phyloP scores from a whole-genome alignment of 1,284 basidiomycete species.

The Cerrena zonata region DNA sequence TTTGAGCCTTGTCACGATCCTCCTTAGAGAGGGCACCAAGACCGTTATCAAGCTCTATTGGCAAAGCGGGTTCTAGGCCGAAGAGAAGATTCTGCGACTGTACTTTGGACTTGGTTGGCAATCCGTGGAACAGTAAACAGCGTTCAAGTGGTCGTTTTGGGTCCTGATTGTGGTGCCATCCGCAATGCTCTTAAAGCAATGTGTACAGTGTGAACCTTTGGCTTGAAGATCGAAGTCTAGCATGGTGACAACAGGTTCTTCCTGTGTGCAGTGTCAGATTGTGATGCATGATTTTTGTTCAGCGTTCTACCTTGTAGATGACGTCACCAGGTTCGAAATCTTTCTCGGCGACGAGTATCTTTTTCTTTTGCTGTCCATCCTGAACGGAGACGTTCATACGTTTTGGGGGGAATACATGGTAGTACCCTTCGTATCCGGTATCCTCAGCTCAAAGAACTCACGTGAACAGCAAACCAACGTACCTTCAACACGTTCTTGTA shows the following conservation, averaged over 20 bases:
- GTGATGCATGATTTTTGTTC: not conserved
- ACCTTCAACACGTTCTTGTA: slow-evolving; percentile 69
- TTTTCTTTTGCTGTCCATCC: slow-evolving; percentile 39
- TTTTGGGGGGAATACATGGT: slow-evolving; percentile 65
- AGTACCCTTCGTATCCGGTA: slow-evolving; percentile 54
- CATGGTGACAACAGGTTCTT: slow-evolving; percentile 61
- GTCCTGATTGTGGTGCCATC: slow-evolving; percentile 39
- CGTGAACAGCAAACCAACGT: slow-evolving; percentile 34
- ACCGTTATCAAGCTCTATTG: slow-evolving; percentile 41
- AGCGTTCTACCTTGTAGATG: slow-evolving; percentile 60
- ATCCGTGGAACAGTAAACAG: slow-evolving; percentile 66
- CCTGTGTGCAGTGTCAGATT: slow-evolving; percentile 36
- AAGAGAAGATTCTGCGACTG: slow-evolving; percentile 69
- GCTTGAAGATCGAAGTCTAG: slow-evolving; percentile 66
- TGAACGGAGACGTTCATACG: slow-evolving; percentile 61
- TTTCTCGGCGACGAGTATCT: slow-evolving; percentile 59
- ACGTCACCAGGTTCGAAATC: slow-evolving; percentile 65
- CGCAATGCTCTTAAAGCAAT: slow-evolving; percentile 59
- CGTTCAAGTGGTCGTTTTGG: slow-evolving; percentile 46
- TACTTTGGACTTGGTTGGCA: slow-evolving; percentile 51
- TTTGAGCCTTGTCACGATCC: slow-evolving; percentile 53
- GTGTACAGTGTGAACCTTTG: slow-evolving; percentile 61
- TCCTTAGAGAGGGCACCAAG: slow-evolving; percentile 30
- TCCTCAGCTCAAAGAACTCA: slow-evolving; percentile 22
- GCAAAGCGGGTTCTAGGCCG: slow-evolving; percentile 56